Evolutionary conservation across 306 rosid genomes (phyloP).

Genomic region (Cicer arietinum): DNA sequence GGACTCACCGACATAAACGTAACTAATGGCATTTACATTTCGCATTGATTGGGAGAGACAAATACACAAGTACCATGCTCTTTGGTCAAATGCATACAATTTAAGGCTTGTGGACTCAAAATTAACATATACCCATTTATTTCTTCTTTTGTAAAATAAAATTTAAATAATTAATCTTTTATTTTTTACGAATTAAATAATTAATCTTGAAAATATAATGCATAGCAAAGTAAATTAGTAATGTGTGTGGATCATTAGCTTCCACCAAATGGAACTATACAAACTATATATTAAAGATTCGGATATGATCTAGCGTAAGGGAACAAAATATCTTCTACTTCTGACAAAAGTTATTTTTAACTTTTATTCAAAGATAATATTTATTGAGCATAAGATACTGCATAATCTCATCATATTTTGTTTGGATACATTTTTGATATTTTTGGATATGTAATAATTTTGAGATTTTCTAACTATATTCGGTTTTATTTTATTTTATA

Average conservation of each 20-base stretch:
- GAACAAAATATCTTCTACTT: constrained; percentile 47
- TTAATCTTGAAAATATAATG: constrained; percentile 12
- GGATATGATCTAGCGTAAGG: constrained; percentile 44
- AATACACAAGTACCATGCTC: constrained; percentile 15
- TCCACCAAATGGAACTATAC: constrained; percentile 52
- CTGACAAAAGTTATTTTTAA: constrained; percentile 41
- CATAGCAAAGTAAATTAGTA: constrained; percentile 37
- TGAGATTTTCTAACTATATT: background rate
- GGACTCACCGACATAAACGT: constrained; percentile 22
- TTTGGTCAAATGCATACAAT: constrained; percentile 43
- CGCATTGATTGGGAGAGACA: constrained; percentile 26
- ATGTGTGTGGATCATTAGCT: constrained; percentile 48
- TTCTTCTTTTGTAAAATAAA: background rate
- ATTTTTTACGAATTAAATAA: too few species aligned
- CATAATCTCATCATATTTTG: constrained; percentile 32
- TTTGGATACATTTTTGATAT: constrained; percentile 2
- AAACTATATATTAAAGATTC: constrained; percentile 23
- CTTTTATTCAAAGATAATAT: constrained; percentile 26
- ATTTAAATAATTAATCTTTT: background rate
- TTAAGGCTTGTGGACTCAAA: constrained; percentile 50
- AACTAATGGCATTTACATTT: constrained; percentile 22
- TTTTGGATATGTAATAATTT: background rate
- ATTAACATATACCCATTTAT: constrained; percentile 34
- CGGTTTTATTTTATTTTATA: too few species aligned
- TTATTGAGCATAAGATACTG: constrained; percentile 33